A percentile compares a stretch with the other conserved stretches of the same genome.
Evolutionary conservation across 2,329 filamentous ascomycete genomes (phyloP).

Genomic region (Penicillium sp.): DNA sequence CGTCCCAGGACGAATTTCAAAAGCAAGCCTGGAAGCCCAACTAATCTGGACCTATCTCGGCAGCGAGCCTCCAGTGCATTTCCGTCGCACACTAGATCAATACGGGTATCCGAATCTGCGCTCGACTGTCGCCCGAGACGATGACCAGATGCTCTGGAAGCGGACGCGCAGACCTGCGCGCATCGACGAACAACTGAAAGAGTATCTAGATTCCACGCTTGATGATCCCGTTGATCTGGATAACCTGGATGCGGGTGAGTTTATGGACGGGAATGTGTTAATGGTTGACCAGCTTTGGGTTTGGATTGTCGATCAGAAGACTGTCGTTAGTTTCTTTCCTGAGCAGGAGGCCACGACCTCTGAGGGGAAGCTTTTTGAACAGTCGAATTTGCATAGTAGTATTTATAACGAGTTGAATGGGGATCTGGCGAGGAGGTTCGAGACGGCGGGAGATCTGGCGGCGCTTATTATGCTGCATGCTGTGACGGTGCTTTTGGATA

Average conservation of each 20-base stretch:
- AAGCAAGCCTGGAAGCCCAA: slow-evolving; percentile 54
- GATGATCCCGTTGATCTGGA: slow-evolving; percentile 20
- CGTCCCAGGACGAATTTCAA: slow-evolving; percentile 53
- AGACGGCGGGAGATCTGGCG: slow-evolving; percentile 60
- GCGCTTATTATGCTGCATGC: slow-evolving; percentile 61
- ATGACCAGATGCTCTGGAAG: slow-evolving; percentile 66
- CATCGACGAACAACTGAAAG: slow-evolving; percentile 39
- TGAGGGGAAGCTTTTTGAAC: slow-evolving; percentile 34
- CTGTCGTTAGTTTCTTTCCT: slow-evolving; percentile 35
- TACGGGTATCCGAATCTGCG: slow-evolving; percentile 60
- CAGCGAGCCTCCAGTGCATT: slow-evolving; percentile 59
- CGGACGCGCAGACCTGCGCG: slow-evolving; percentile 52
- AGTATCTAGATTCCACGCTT: slow-evolving; percentile 37
- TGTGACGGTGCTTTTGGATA: slow-evolving; percentile 59
- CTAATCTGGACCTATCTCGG: slow-evolving; percentile 62
- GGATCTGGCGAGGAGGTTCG: slow-evolving; percentile 59
- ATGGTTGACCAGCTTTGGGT: slow-evolving; percentile 67
- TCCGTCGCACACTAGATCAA: slow-evolving; percentile 60
- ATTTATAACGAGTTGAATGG: slow-evolving; percentile 65
- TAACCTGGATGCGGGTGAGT: slow-evolving; percentile 13
- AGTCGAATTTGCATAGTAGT: slow-evolving; percentile 60
- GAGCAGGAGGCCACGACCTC: slow-evolving; percentile 35
- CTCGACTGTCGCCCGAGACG: slow-evolving; percentile 59
- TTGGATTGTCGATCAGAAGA: slow-evolving; percentile 40
- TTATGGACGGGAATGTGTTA: slow-evolving; percentile 49